Conservation (phyloP, 805 yeast species). For the Cyberlindnera amylophila region DNA sequence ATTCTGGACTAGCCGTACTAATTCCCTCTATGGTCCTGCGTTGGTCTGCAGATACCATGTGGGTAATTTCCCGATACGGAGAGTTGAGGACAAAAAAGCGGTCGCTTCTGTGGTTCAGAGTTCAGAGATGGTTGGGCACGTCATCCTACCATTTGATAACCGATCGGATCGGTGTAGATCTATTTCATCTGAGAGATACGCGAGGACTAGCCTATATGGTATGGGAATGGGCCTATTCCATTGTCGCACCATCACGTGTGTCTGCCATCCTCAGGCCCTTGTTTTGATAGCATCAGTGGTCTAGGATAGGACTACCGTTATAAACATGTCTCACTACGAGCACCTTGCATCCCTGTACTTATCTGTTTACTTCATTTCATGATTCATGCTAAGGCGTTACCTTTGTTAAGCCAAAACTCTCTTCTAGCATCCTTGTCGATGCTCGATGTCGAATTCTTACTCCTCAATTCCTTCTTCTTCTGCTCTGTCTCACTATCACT, state of each 20-base stretch:
- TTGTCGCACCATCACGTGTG: too few relatives aligned
- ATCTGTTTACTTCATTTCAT: neutral
- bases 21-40: neutral
- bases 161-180: too few relatives aligned
- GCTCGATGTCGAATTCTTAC: slow-evolving; percentile 12
- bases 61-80: slow-evolving; percentile 1
- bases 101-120: too few relatives aligned
- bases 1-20: neutral
- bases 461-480: slow-evolving; percentile 13
- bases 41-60: neutral
- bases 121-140: too few relatives aligned
- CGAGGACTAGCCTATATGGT: too few relatives aligned
- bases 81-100: neutral
- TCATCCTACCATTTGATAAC: too few relatives aligned
- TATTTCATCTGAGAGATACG: too few relatives aligned
- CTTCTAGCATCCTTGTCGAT: slow-evolving; percentile 22
- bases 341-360: neutral
- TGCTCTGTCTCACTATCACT: slow-evolving; percentile 25
- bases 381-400: slow-evolving; percentile 20
- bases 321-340: neutral
- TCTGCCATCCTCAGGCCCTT: too few relatives aligned
- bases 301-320: too few relatives aligned
- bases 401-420: slow-evolving; percentile 39
- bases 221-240: too few relatives aligned
- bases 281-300: too few relatives aligned